Evolutionary conservation across 148 eudicot genomes (phyloP).

Genomic region (Persicaria maculosa): DNA sequence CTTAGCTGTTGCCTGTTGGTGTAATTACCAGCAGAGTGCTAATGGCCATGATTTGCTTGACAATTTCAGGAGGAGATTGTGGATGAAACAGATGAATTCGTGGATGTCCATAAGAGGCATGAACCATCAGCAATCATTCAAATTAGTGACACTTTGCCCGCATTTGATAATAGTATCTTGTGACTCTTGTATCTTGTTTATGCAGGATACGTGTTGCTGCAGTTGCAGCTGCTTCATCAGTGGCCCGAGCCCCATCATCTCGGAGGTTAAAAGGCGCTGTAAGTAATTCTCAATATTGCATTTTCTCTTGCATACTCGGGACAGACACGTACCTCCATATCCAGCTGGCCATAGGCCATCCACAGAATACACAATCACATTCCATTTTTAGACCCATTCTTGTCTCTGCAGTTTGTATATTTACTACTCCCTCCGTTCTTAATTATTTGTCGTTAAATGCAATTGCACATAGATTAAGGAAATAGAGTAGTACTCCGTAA

Average conservation of each 20-base stretch:
- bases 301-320: background rate
- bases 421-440: too few relatives aligned
- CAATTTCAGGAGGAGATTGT: conserved; percentile 87
- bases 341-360: background rate
- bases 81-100: conserved; percentile 95
- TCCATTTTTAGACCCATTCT: background rate
- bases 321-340: background rate
- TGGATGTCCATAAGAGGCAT: conserved; percentile 91
- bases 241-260: conserved; percentile 80
- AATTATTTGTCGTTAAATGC: too few relatives aligned
- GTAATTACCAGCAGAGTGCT: conserved; percentile 1
- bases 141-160: conserved; percentile 1
- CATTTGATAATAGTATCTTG: conserved; percentile 7
- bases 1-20: background rate
- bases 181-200: conserved; percentile 14
- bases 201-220: conserved; percentile 98
- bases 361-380: background rate
- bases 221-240: conserved; percentile 90
- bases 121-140: background rate
- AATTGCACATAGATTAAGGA: too few relatives aligned
- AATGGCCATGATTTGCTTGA: conserved; percentile 5
- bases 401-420: background rate
- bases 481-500: too few relatives aligned
- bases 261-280: conserved; percentile 72
- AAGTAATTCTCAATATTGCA: conserved; percentile 21